Base-by-base conservation (phyloP, 1,284 basidiomycete genomes). In the Melampsora larici-populina region DNA sequence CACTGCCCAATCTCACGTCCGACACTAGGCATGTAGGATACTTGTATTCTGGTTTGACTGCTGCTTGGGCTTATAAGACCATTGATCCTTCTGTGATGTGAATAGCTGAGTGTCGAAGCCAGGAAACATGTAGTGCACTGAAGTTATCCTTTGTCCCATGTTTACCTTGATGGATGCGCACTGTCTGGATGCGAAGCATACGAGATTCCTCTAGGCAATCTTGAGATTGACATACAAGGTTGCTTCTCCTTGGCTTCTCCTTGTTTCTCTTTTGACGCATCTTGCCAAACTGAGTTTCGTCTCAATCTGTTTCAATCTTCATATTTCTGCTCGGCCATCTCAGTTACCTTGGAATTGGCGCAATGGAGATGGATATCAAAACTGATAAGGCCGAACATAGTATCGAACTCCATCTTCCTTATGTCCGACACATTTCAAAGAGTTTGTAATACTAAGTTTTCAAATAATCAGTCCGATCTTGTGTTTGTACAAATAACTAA, bases 371-470 rank as follows among this genome's bases (percentile, higher is more conserved):
- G 89, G 86, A 85, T 21, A 80, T 87, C 0, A 81, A 85, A 0
- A 89, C 89, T 1, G 97, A 99, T 82, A 93, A 96, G 83, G 92
- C 91, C 55, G 97, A 99, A 82, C 97, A 99, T 84, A 95, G 92
- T 82, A 90, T 99, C 71, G 97, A 99, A 85, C 96, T 99, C 92
- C 95, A 98, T 81, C 86, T 97, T 17, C 94, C 95, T 2, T 98
- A 96, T 83, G 87, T 99, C 49, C 88, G 92, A 71, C 93, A 94
- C 83, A 86, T 11, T 97, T 97, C 80, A 86, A 91, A 83, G 88
- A 88, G 92, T 93, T 81, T 80, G 86, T 84, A 18, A 65, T 68
- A 15, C 31, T 11, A 24, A 33, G 7, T 68, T 66, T 33, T 51
- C 9, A 9, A 40, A 7, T 0, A 26, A 49, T 11, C n/a, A n/a